These are phyloP conservation scores for Gnaphalium uliginosum DNA, from an alignment of 129 eudicot species.

Conservation along the genomic window DNA sequence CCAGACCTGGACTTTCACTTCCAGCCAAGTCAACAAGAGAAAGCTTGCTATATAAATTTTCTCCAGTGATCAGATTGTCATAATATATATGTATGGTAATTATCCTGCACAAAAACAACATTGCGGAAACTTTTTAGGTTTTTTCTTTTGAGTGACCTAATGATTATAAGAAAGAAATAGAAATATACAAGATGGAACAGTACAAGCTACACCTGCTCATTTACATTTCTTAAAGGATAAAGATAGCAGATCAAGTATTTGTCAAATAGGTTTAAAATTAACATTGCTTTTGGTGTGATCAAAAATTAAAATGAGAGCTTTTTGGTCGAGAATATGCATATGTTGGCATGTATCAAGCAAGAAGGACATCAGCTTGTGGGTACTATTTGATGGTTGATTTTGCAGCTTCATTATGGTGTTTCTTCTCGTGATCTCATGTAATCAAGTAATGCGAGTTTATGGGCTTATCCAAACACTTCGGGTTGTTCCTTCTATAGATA, in stretches of 20 bases:
- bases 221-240: slow-evolving; percentile 9
- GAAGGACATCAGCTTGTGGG: slow-evolving; percentile 2
- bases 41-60: slow-evolving; percentile 82
- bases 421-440: not conserved
- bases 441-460: not conserved
- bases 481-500: not conserved
- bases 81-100: slow-evolving; percentile 77
- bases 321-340: not conserved
- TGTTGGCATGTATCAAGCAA: slow-evolving; percentile 18
- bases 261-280: not conserved
- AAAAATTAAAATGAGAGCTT: not conserved
- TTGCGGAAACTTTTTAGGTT: not conserved
- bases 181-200: slow-evolving; percentile 9
- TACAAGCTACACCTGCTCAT: not conserved
- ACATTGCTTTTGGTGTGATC: not conserved
- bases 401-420: slow-evolving; percentile 16
- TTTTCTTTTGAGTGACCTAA: not conserved
- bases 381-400: slow-evolving; percentile 5
- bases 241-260: not conserved
- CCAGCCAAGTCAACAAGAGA: slow-evolving; percentile 98
- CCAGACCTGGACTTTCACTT: slow-evolving; percentile 59
- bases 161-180: not conserved
- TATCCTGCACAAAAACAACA: slow-evolving; percentile 54
- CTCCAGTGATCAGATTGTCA: slow-evolving; percentile 80
- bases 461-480: not conserved